phyloP scores from a whole-genome alignment of 192 early-diverging fungal genomes.

The Phlyctochytrium bullatum region DNA sequence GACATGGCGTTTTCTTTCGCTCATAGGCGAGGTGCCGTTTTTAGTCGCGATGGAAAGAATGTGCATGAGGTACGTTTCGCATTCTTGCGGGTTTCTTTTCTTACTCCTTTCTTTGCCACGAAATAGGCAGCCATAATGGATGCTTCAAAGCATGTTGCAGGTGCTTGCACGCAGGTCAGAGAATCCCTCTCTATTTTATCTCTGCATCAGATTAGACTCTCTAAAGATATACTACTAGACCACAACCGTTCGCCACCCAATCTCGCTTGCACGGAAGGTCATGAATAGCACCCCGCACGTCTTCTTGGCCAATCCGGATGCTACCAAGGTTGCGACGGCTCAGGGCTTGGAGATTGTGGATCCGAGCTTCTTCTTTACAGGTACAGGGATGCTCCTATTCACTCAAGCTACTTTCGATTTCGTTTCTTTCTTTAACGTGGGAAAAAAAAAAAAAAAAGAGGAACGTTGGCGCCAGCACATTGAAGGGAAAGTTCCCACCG shows the following conservation, averaged over 20 bases:
- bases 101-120: neutral
- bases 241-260: conserved; percentile 41
- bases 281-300: conserved; percentile 33
- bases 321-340: conserved; percentile 33
- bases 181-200: neutral
- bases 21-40: conserved; percentile 36
- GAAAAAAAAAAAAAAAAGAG: too few relatives aligned
- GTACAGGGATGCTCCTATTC: neutral
- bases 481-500: conserved; percentile 4
- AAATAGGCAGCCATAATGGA: conserved; percentile 45
- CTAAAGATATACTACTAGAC: conserved; percentile 11
- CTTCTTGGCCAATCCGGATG: conserved; percentile 38
- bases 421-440: neutral
- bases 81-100: conserved; percentile 1
- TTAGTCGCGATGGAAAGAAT: conserved; percentile 32
- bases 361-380: conserved; percentile 41
- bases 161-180: conserved; percentile 33
- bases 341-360: conserved; percentile 41
- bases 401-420: neutral
- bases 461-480: conserved; percentile 43
- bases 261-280: conserved; percentile 34
- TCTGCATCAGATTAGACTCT: too few relatives aligned
- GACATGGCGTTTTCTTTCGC: neutral
- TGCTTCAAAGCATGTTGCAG: conserved; percentile 28
- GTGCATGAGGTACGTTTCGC: conserved; percentile 23